A percentile compares a stretch with the other conserved stretches of the same genome.
These are phyloP conservation scores for Ormosia emarginata DNA, from an alignment of 306 rosid species.

Conservation along the genomic window DNA sequence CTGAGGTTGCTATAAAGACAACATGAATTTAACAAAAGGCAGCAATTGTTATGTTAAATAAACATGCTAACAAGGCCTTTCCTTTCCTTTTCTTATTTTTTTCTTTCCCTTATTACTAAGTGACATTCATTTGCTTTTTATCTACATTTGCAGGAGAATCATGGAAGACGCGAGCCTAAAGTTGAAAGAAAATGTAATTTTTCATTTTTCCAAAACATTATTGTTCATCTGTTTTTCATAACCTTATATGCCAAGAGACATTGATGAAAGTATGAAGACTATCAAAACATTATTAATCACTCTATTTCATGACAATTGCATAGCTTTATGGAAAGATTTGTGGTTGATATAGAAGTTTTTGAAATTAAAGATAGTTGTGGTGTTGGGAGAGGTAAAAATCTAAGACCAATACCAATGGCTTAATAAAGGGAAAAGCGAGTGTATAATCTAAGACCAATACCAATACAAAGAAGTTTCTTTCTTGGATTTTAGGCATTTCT, in stretches of 20 bases:
- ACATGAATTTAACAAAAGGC: neutral
- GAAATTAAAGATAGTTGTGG: neutral
- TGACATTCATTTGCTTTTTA: constrained; percentile 23
- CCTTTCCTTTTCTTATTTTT: neutral
- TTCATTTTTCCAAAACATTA: constrained; percentile 2
- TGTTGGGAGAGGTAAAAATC: neutral
- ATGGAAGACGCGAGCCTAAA: constrained; percentile 36
- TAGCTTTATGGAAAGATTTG: neutral
- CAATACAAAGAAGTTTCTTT: neutral
- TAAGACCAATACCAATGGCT: neutral
- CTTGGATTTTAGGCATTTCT: neutral
- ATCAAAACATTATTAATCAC: neutral
- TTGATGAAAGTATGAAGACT: neutral
- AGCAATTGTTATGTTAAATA: neutral
- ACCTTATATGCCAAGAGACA: neutral
- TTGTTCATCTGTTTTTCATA: neutral
- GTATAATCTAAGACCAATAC: neutral
- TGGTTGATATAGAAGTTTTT: neutral
- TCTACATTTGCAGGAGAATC: constrained; percentile 52
- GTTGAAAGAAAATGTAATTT: constrained; percentile 57
- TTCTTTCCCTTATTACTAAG: neutral
- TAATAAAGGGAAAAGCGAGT: neutral
- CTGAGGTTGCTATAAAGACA: neutral
- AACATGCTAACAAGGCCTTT: neutral
- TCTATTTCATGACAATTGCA: neutral